Conservation (phyloP, 306 rosid species). For the Pyrus betulifolia region DNA sequence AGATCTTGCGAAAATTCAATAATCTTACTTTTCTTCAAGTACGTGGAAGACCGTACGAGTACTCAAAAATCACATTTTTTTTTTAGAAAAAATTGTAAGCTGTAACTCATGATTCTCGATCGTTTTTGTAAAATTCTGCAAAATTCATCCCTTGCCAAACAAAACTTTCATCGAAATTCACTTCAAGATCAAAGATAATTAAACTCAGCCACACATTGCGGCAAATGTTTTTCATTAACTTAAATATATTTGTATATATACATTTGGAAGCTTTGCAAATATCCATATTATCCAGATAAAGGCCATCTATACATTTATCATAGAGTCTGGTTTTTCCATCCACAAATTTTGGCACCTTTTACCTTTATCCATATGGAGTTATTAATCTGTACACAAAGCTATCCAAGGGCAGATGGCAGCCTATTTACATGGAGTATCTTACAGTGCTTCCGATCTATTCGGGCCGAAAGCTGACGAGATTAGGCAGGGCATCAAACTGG, state of each 20-base stretch:
- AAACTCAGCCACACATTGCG: background rate
- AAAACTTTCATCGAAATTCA: background rate
- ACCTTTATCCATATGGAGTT: background rate
- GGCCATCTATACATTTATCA: constrained; percentile 8
- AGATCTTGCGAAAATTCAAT: background rate
- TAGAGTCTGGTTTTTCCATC: background rate
- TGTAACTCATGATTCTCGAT: background rate
- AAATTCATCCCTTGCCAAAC: too few relatives aligned
- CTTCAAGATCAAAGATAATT: background rate
- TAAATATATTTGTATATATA: too few relatives aligned
- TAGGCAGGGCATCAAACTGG: constrained; percentile 47
- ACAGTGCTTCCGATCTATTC: constrained; percentile 19
- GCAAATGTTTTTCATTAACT: background rate
- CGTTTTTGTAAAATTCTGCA: background rate
- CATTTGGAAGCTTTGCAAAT: background rate
- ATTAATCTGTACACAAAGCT: constrained; percentile 29
- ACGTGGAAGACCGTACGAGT: too few relatives aligned
- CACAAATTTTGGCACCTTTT: background rate
- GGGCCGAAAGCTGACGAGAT: constrained; percentile 63
- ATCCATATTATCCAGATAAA: constrained; percentile 3
- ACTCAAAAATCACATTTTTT: background rate
- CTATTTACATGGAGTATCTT: background rate
- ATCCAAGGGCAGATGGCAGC: background rate
- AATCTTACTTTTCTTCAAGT: background rate
- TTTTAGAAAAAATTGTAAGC: too few relatives aligned